These are phyloP conservation scores for Aphanomyces astaci DNA, from an alignment of 352 stramenopile genomes.

Conservation along the genomic window DNA sequence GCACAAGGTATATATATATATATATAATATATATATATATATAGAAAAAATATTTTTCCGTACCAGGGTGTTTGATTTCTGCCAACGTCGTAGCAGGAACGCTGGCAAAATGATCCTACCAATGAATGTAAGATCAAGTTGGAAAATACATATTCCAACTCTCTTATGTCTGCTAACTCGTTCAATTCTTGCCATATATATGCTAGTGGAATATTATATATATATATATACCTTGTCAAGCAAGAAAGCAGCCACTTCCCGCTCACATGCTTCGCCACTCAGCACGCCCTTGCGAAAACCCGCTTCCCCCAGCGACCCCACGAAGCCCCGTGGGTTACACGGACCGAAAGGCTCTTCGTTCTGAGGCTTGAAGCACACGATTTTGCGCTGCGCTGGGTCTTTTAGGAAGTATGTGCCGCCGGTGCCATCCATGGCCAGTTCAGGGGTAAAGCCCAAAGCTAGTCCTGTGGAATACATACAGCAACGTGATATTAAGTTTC, in stretches of 20 bases:
- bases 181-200: too few species aligned
- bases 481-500: too few species aligned
- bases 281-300: slow-evolving; percentile 87
- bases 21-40: too few species aligned
- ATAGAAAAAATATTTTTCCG: too few species aligned
- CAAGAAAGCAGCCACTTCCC: slow-evolving; percentile 96
- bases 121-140: slow-evolving; percentile 30
- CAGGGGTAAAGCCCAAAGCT: slow-evolving; percentile 85
- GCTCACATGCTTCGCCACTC: slow-evolving; percentile 93
- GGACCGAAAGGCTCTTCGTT: slow-evolving; percentile 98
- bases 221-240: slow-evolving; percentile 72
- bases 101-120: slow-evolving; percentile 77
- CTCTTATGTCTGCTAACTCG: neutral
- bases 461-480: too few species aligned
- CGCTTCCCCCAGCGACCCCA: slow-evolving; percentile 66
- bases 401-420: slow-evolving; percentile 98
- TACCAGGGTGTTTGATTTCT: slow-evolving; percentile 48
- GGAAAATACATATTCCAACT: slow-evolving; percentile 21
- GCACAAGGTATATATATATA: too few species aligned
- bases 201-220: too few species aligned
- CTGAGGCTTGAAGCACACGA: slow-evolving; percentile 97
- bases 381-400: slow-evolving; percentile 87
- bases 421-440: slow-evolving; percentile 91
- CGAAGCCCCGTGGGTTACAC: slow-evolving; percentile 94
- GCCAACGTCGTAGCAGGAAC: slow-evolving; percentile 73